Base-by-base conservation (phyloP, 2,329 filamentous ascomycete species). In the Penicillium brasilianum region DNA sequence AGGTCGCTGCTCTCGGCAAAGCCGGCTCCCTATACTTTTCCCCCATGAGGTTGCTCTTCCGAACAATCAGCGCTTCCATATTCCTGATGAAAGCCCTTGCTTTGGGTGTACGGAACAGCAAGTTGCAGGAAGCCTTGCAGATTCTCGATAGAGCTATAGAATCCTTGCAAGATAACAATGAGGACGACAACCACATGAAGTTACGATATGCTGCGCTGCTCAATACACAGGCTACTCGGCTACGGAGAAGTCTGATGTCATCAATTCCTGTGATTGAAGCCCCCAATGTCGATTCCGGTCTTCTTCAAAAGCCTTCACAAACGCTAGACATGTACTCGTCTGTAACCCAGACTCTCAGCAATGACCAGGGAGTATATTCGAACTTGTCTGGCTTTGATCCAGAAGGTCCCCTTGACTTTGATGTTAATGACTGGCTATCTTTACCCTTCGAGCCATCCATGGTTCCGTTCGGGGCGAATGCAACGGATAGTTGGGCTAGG, bases 61-160 rank as follows among this genome's bases (percentile, higher is more conserved):
- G 82, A n/a, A 80, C 83, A 28, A 82, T 80, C 1, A 81, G 80
- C 1, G 79, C 79, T 0, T 83, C 82, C 0, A 80, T 85, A 13
- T 83, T 83, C 53, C 74, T 84, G 1, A 77, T 84, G 55, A 74
- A 75, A 60, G 79, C 78, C 1, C 61, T 82, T 8, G 81, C 78
- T 32, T 57, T 82, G 20, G 80, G 80, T 1, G 74, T 77, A 3
- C 72, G 77, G 4, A 78, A 79, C 44, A 72, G 76, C 9, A 79
- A 81, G 55, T 64, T 82, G 10, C 75, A 77, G 43, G 73, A 73
- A 6, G 77, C 76, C 2, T 71, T 82, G 5, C 74, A 78, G 37
- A 76, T 78, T 7, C 69, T 82, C 1, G 76, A 80, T 28, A 71
- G 72, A 13, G 76, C 76, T 43, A 81, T 81, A 22, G 67, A 72